Percentiles rank a stretch among this genome's conserved stretches.
Conservation (phyloP, 768 basidiomycete genomes). For the Naematelia encephala region DNA sequence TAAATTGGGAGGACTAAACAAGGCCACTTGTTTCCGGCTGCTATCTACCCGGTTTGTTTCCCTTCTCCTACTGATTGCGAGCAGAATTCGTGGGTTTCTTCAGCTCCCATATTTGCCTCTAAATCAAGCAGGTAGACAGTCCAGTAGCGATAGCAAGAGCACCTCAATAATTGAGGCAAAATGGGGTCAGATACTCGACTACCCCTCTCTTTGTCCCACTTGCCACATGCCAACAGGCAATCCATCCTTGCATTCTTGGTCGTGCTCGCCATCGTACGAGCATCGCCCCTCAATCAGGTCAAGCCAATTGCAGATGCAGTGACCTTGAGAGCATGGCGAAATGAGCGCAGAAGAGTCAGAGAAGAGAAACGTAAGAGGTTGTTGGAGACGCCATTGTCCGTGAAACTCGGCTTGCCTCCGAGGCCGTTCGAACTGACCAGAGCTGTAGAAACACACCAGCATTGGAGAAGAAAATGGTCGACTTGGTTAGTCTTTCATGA, state of each 20-base stretch:
- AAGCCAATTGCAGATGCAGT: constrained; percentile 7
- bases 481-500: constrained; percentile 42
- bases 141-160: no score
- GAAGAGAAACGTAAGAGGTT: constrained; percentile 40
- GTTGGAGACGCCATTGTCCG: constrained; percentile 54
- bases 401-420: background rate
- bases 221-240: constrained; percentile 8
- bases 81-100: no score
- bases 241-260: constrained; percentile 18
- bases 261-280: constrained; percentile 24
- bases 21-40: no score
- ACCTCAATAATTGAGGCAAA: no score
- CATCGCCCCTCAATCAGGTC: constrained; percentile 9
- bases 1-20: no score
- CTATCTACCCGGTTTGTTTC: no score
- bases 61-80: no score
- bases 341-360: constrained; percentile 13
- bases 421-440: constrained; percentile 1
- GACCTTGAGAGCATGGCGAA: constrained; percentile 30
- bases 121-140: no score
- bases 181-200: background rate
- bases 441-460: constrained; percentile 41
- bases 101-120: no score
- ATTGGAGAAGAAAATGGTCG: constrained; percentile 51
- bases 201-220: background rate